Conservation (phyloP, 2,329 filamentous ascomycete species). For the Cladosporium sp. region DNA sequence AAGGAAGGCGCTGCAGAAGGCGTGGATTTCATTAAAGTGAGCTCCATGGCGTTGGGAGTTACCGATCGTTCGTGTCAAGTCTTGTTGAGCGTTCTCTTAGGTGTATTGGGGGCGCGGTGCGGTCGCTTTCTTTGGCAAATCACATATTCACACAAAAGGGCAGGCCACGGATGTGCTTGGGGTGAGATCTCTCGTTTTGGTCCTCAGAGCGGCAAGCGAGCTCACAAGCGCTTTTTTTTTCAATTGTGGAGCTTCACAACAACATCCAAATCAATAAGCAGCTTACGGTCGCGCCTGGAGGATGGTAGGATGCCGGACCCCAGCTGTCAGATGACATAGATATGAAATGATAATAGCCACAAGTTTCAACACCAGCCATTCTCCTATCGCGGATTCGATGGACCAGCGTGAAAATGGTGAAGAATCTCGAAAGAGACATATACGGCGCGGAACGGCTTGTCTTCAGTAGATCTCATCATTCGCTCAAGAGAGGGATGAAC, state of each 20-base stretch:
- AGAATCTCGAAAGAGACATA: no score
- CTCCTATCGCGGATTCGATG: no score
- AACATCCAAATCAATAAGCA: neutral
- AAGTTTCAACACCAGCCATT: no score
- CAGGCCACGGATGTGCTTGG: neutral
- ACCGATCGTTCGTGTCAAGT: neutral
- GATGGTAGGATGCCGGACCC: no score
- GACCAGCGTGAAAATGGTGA: no score
- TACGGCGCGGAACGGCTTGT: no score
- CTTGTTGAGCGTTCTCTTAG: neutral
- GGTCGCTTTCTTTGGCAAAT: neutral
- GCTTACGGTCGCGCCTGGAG: no score
- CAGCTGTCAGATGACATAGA: no score
- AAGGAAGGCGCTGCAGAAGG: conserved; percentile 60
- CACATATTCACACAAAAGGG: neutral
- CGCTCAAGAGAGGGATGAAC: no score
- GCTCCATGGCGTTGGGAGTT: neutral
- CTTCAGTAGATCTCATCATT: no score
- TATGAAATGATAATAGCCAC: no score
- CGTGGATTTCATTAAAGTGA: conserved; percentile 30
- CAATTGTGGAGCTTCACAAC: neutral
- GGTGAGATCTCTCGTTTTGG: neutral
- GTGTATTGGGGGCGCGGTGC: neutral
- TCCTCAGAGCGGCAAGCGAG: no score
- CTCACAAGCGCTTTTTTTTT: neutral